phyloP scores from a whole-genome alignment of 208 protist genomes.

The Novymonas esmeraldas region DNA sequence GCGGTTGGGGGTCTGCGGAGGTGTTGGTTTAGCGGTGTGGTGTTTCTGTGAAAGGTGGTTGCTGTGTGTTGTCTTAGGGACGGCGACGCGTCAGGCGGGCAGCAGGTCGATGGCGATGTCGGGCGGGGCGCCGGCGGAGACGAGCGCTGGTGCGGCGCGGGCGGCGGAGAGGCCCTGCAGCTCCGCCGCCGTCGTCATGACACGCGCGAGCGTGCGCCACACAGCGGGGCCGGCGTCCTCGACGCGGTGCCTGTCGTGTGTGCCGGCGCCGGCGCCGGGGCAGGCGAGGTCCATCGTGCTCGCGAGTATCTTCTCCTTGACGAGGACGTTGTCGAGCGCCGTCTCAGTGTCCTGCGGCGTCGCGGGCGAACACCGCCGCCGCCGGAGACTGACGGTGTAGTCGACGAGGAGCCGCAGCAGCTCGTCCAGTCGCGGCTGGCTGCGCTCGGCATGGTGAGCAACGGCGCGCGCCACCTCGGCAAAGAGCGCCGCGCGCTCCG shows the following conservation, averaged over 20 bases:
- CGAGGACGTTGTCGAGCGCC: slow-evolving; percentile 22
- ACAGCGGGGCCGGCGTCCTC: not conserved
- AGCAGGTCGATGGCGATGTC: slow-evolving; percentile 44
- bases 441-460: slow-evolving; percentile 9
- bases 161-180: slow-evolving; percentile 27
- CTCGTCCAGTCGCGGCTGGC: slow-evolving; percentile 32
- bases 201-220: slow-evolving; percentile 29
- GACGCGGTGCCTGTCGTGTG: slow-evolving; percentile 1
- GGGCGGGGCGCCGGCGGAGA: slow-evolving; percentile 32
- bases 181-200: slow-evolving; percentile 24
- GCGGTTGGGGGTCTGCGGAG: no score
- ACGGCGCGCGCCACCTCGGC: slow-evolving; percentile 11
- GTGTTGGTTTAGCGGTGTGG: no score
- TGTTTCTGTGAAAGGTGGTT: no score
- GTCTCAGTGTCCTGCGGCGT: slow-evolving; percentile 8
- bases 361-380: slow-evolving; percentile 12
- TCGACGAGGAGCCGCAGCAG: slow-evolving; percentile 28
- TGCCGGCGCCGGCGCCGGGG: not conserved
- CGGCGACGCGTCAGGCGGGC: slow-evolving; percentile 22
- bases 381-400: slow-evolving; percentile 31
- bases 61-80: no score
- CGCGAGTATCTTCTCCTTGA: slow-evolving; percentile 28
- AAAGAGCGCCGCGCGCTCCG: slow-evolving; percentile 9
- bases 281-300: slow-evolving; percentile 39
- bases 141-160: slow-evolving; percentile 37